Base-by-base conservation (phyloP, 768 basidiomycete species). In the Dacryopinax primogenitus region DNA sequence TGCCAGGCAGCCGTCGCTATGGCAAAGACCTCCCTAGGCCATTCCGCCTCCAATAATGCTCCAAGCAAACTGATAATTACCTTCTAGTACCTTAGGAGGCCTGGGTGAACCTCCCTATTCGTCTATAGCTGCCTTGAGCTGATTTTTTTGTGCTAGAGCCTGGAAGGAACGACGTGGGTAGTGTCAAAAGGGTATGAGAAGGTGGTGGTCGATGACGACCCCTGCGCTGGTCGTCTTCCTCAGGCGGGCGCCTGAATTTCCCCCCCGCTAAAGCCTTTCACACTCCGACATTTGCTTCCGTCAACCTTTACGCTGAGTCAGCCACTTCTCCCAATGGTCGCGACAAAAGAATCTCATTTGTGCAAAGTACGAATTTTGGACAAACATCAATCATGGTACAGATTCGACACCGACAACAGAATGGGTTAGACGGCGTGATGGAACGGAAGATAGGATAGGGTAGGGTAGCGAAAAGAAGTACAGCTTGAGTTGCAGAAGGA, bases 241-340 rank as follows among this genome's bases (percentile, higher is more conserved):
- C 51, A 26, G 51, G 26, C 21, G 26, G 26, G 51, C 51, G 51
- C 32, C 51, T 58, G 26, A 58, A 58, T 58, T 28, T 58, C 51
- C 32, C 7, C 51, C 51, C 51, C 51, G 51, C 21, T 30, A 7
- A 23, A 11, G 11, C 11, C 11, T 32, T 58, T 58, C 51, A 32
- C 51, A 58, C 51, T 58, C 51, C 51, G 51, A 58, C 51, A 58
- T 58, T 58, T 28, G 51, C 12, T 58, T 30, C 51, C 51, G 51
- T 47, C 13, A 15, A 30, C 3, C 26, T 28, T 58, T 13, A 58
- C 51, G 51, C 12, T 58, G 26, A 58, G 26, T 58, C 51, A 58
- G 51, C 51, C 26, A 11, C 4, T 23, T 30, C 26, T 12, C 23
- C 15, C 51, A 23, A 23, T n/a, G n/a, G n/a, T n/a, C n/a, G n/a